A percentile compares a stretch with the other conserved stretches of the same genome.
Conservation (phyloP, 1,284 basidiomycete species). For the Pseudozyma tsukubaensis region DNA sequence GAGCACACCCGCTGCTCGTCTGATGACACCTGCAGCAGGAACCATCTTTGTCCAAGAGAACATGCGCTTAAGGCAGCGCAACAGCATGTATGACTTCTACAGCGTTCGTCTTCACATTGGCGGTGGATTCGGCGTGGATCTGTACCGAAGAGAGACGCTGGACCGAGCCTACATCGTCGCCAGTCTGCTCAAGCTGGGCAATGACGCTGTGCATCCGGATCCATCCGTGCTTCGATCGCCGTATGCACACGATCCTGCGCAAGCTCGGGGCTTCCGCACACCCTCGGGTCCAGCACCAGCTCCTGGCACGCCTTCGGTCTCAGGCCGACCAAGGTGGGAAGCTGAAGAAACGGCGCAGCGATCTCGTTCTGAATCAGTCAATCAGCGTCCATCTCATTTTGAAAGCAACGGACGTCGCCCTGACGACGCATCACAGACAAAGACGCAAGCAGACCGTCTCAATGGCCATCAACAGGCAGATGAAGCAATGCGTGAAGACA, state of each 20-base stretch:
- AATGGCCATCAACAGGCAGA: not conserved
- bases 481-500: constrained; percentile 3
- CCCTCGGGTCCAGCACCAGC: constrained; percentile 14
- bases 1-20: constrained; percentile 29
- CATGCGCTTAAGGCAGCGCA: constrained; percentile 51
- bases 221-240: constrained; percentile 38
- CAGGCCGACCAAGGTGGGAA: constrained; percentile 7
- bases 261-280: constrained; percentile 30
- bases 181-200: constrained; percentile 55
- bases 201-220: constrained; percentile 53
- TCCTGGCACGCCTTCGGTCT: not conserved
- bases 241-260: constrained; percentile 32
- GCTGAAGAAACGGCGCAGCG: constrained; percentile 6
- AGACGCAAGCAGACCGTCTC: not conserved
- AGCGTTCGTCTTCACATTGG: constrained; percentile 57
- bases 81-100: constrained; percentile 54
- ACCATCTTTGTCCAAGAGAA: constrained; percentile 59
- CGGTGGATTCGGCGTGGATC: constrained; percentile 56
- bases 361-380: constrained; percentile 16
- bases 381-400: constrained; percentile 13
- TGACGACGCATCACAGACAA: not conserved
- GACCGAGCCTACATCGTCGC: constrained; percentile 59
- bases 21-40: constrained; percentile 54
- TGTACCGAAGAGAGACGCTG: constrained; percentile 53
- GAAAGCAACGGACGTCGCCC: constrained; percentile 13